phyloP scores from a whole-genome alignment of 805 yeast species.

The Starmerella geochares region DNA sequence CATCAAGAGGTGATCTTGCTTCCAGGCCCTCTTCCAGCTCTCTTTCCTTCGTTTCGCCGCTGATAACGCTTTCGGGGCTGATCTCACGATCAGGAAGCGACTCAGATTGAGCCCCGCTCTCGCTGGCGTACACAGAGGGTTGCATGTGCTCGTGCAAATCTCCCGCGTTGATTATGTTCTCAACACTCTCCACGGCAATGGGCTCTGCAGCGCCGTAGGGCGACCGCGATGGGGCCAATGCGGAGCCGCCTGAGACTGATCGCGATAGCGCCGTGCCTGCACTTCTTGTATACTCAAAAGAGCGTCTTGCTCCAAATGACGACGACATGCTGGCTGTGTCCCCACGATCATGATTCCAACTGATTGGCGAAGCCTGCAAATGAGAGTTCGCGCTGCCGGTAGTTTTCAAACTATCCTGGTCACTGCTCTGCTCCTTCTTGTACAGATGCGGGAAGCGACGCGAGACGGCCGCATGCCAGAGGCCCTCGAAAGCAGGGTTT shows the following conservation, averaged over 20 bases:
- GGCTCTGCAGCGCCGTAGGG: background rate
- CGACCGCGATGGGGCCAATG: background rate
- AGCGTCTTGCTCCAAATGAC: background rate
- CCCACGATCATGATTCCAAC: background rate
- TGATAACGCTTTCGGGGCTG: slow-evolving; percentile 1
- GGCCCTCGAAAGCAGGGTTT: slow-evolving; percentile 10
- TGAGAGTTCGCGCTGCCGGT: background rate
- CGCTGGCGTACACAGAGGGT: too few relatives aligned
- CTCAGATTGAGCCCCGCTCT: too few relatives aligned
- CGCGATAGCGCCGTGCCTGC: background rate
- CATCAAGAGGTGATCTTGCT: background rate
- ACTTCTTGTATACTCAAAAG: background rate
- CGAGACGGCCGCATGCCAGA: slow-evolving; percentile 14
- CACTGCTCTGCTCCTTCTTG: background rate
- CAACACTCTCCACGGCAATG: background rate
- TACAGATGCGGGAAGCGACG: slow-evolving; percentile 6
- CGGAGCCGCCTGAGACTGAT: background rate
- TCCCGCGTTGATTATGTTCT: background rate
- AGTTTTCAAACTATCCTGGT: background rate
- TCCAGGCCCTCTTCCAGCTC: background rate
- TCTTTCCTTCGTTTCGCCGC: background rate
- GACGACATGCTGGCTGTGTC: background rate
- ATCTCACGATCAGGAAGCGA: slow-evolving; percentile 3
- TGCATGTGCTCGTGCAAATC: background rate
- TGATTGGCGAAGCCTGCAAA: background rate